Evolutionary conservation across 768 basidiomycete genomes (phyloP), one percentile per base, ranked within the genome.

Genomic region (Hydnum rufescens): DNA sequence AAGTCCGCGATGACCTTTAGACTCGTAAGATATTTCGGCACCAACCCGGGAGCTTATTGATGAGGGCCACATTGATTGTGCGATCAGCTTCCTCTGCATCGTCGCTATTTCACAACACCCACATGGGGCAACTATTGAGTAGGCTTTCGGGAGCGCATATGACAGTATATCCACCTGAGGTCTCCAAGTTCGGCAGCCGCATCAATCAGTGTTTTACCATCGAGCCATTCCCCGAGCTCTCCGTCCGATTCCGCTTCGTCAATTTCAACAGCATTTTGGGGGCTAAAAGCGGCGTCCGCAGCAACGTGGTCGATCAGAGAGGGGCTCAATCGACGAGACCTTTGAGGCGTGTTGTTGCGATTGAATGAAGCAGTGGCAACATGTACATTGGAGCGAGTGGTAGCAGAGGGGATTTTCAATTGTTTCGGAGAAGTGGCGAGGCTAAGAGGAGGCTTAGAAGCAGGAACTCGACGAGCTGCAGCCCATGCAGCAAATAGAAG

Each of bases 211-310:
- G 52, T 22, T 13, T 18, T 30, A 18, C n/a, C 46, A 28, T 49
- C 52, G 1, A 26, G 32, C 42, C 44, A 51, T 5, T 26, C 30
- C 6, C 25, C 26, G 19, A 53, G 26, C 22, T 28, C 44, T 2
- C 26, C 46, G 42, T 28, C 32, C 13, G 32, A 6, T 16, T 34
- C 23, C 18, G 18, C 19, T 44, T 2, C n/a, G 22, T 55, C 18
- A 25, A 32, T 19, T 34, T 47, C 42, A 36, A 28, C 2, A 49
- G 26, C 25, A 32, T 46, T 34, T 55, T 51, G 25, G n/a, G n/a
- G n/a, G n/a, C n/a, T n/a, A n/a, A n/a, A n/a, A 52, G 44, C 25
- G 51, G 50, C 32, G 50, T 18, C 23, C 19, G 25, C 29, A 49
- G 5, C 23, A 5, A n/a, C 48, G 5, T 19, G 8, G 29, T 49